Percentiles rank a stretch among this genome's conserved stretches.
phyloP scores from a whole-genome alignment of 805 yeast genomes.

The Kuraishia cidri region DNA sequence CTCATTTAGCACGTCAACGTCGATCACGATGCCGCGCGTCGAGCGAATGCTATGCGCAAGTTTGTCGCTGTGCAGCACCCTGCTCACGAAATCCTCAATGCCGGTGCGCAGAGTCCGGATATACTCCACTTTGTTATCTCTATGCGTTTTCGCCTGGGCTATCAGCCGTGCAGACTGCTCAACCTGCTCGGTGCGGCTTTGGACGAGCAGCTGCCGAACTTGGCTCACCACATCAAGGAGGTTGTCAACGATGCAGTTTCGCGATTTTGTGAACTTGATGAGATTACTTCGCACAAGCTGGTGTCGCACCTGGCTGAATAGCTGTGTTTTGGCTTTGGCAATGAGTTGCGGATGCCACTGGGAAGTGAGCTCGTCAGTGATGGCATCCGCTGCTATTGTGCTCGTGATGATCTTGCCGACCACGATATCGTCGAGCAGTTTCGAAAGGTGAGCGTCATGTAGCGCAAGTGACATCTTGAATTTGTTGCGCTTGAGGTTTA shows the following conservation, averaged over 20 bases:
- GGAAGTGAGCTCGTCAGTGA: constrained; percentile 5
- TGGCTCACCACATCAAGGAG: constrained; percentile 3
- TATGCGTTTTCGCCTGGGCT: no score
- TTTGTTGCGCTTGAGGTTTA: constrained; percentile 4
- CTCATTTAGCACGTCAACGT: background rate
- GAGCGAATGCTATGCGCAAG: background rate
- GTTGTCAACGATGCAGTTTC: constrained; percentile 9
- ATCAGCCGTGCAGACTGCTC: constrained; percentile 3
- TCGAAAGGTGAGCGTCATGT: constrained; percentile 6
- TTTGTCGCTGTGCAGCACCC: background rate
- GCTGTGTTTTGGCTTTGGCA: constrained; percentile 7
- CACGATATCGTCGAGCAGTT: constrained; percentile 9
- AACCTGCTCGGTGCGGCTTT: constrained; percentile 2
- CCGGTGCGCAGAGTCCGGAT: background rate
- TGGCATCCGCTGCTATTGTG: constrained; percentile 4
- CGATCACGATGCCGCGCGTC: background rate
- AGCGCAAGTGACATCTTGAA: constrained; percentile 11
- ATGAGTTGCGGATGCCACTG: constrained; percentile 5
- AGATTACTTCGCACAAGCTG: constrained; percentile 10
- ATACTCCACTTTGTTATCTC: constrained; percentile 4
- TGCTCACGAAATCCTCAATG: background rate
- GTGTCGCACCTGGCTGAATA: constrained; percentile 17
- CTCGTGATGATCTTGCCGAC: constrained; percentile 7
- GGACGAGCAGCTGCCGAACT: background rate
- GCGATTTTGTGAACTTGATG: constrained; percentile 12